These are phyloP conservation scores for Kandelia obovata DNA, from an alignment of 345 rosid genomes.

Conservation along the genomic window DNA sequence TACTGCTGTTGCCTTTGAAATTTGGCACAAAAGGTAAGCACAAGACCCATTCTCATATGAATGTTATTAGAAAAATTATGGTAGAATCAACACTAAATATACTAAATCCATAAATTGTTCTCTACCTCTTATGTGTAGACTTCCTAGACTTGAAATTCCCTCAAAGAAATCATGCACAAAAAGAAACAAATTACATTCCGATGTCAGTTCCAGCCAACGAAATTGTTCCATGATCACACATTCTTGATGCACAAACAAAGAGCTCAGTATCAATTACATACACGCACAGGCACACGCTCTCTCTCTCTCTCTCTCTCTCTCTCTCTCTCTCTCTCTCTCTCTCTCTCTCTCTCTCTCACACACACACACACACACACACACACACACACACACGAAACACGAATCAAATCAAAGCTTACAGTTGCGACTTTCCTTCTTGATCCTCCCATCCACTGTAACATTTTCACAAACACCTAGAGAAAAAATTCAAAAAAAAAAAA, in stretches of 20 bases:
- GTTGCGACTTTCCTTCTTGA: slow-evolving; percentile 75
- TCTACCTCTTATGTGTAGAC: slow-evolving; percentile 54
- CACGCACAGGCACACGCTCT: no score
- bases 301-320: no score
- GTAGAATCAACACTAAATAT: background rate
- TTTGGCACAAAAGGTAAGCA: background rate
- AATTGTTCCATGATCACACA: no score
- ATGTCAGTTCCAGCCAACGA: background rate
- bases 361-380: no score
- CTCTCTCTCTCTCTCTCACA: no score
- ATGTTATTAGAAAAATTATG: no score
- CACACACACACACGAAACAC: background rate
- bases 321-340: no score
- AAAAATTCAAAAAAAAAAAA: background rate
- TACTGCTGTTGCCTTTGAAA: slow-evolving; percentile 72
- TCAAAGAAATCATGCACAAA: slow-evolving; percentile 12
- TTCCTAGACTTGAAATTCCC: slow-evolving; percentile 44
- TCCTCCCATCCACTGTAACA: slow-evolving; percentile 98
- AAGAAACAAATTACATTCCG: slow-evolving; percentile 8
- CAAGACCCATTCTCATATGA: no score
- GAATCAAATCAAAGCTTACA: slow-evolving; percentile 28
- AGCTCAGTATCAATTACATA: no score
- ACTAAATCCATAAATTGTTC: background rate
- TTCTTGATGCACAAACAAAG: no score
- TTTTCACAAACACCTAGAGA: slow-evolving; percentile 16